Base-by-base conservation (phyloP, 257 asterid species). In the Dorcoceras hygrometricum region DNA sequence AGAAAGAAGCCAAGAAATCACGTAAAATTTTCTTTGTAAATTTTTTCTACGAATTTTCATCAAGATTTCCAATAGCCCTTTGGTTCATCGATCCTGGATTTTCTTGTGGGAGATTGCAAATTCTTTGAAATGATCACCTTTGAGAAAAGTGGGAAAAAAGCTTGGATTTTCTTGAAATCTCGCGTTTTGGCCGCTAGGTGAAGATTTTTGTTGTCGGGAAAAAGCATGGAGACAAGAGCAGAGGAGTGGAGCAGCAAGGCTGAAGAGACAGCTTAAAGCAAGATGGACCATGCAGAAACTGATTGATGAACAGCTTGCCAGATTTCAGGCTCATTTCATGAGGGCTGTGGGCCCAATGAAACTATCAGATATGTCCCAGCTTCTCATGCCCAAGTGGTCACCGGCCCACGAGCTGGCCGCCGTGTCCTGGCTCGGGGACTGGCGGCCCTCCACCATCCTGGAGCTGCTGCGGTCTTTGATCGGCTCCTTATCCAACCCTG, bases 401-500 rank as follows among this genome's bases (percentile, higher is more conserved):
- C 79, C 84, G 0, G 62, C 96, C 26, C 86, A 69, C 0, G 97
- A 93, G 60, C 79, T 81, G 4, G 96, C 95, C 3, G 85, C 96
- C 32, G 61, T 79, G 0, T 74, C 78, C 7, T 90, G 99, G 99
- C 73, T 83, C 7, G 99, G 99, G 7, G 97, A 85, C 79, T 93
- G 99, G 99, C 62, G 99, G 63, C 99, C 99, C 60, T 82, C 99
- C 70, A 64, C 91, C 51, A 66, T 86, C 10, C 82, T 88, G 31
- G 83, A 75, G 75, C 88, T 93, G 53, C 84, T 88, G 46, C 79
- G 83, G 14, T 74, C 85, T 1, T 55, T 83, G 7, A 66, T 81
- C 73, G 81, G 68, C 68, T 74, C 86, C 18, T 57, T 74, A 6
- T 59, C 78, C 63, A 84, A 86, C 63, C 89, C 90, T 0, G 69